Evolutionary conservation across 306 rosid species (phyloP), one percentile per base, ranked within the genome.

Genomic region (Glycine soja): DNA sequence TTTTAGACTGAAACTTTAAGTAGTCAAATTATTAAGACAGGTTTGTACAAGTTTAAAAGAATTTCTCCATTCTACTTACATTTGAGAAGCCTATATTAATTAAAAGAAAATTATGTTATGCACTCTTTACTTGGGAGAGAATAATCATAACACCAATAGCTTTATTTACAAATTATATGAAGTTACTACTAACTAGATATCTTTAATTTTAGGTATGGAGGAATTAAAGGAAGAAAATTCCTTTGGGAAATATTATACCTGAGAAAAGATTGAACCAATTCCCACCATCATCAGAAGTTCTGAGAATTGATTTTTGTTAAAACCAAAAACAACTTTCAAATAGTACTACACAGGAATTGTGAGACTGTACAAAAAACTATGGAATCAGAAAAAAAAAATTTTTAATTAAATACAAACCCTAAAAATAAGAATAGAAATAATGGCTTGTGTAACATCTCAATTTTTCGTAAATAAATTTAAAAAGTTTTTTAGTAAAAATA

Each of bases 221-320:
- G 42, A 72, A 47, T 51, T 16, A 14, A 6, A 24, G 9, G 54
- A 70, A 61, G 68, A 62, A 46, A 57, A 5, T 18, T 43, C 40
- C 40, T 67, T 13, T 73, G 14, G 40, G 63, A 19, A 38, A 47
- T 8, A 76, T 48, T 50, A 61, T 86, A 91, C 98, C 95, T 91
- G 98, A 80, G 95, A 90, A 78, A 92, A 71, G 68, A 93, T 93
- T 50, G 97, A 90, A 74, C 98, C 97, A 14, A 91, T 59, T 56
- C 92, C 97, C 10, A 93, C 95, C 72, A 91, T 76, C 93, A 86
- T 82, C 72, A 84, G 76, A 73, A 93, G 88, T 86, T 93, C 93
- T 13, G 97, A 85, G 86, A 90, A 87, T 82, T 93, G 95, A 75
- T 90, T 93, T 78, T 93, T 93, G 83, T 90, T 77, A 73, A 90